Conservation (phyloP, 108 stramenopile genomes). For the Nitzschia sp. region DNA sequence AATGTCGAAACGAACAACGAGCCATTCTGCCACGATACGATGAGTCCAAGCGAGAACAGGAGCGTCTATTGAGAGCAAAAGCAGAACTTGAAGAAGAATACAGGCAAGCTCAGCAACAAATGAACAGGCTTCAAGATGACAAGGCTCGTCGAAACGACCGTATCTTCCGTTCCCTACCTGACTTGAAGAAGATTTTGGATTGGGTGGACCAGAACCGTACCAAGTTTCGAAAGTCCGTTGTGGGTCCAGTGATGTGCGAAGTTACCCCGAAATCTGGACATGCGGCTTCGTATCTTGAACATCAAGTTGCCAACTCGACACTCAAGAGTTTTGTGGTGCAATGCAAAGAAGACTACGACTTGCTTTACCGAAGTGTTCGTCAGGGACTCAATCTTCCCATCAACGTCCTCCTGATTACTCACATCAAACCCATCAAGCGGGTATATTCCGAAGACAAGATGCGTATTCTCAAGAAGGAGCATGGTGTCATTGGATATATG, state of each 20-base stretch:
- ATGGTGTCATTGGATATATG: constrained; percentile 77
- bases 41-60: constrained; percentile 26
- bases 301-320: constrained; percentile 53
- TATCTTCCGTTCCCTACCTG: constrained; percentile 36
- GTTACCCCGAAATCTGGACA: constrained; percentile 51
- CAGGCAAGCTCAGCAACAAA: constrained; percentile 19
- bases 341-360: constrained; percentile 72
- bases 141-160: constrained; percentile 45
- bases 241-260: constrained; percentile 76
- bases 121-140: constrained; percentile 58
- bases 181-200: constrained; percentile 46
- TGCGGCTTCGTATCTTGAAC: constrained; percentile 68
- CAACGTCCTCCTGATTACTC: constrained; percentile 48
- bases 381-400: constrained; percentile 59
- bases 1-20: constrained; percentile 20
- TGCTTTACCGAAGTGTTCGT: constrained; percentile 63
- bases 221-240: constrained; percentile 69
- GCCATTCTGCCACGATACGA: constrained; percentile 29
- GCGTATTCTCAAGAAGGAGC: constrained; percentile 53
- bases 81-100: constrained; percentile 27
- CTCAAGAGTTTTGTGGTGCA: constrained; percentile 75
- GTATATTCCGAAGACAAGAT: constrained; percentile 65
- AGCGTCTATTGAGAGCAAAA: constrained; percentile 2
- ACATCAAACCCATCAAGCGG: constrained; percentile 32
- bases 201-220: constrained; percentile 67